Conservation (phyloP, 1,284 basidiomycete species). For the Ceratobasidium sp. region DNA sequence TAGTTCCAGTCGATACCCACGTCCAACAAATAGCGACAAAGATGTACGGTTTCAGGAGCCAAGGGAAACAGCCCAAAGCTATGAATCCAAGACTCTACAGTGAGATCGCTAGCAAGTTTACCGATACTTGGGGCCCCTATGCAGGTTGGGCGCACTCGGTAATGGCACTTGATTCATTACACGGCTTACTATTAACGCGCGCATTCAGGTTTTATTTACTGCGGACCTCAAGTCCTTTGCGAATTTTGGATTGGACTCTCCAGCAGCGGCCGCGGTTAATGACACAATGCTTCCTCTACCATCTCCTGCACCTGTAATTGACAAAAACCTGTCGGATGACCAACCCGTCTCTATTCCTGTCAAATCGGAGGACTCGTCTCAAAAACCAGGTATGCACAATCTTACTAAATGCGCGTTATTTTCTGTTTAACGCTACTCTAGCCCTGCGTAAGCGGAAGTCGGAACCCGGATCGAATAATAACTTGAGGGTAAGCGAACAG, state of each 20-base stretch:
- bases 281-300: constrained; percentile 14
- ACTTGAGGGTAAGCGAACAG: too few species aligned
- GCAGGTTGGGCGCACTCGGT: constrained; percentile 95
- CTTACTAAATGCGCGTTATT: not conserved
- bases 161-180: constrained; percentile 44
- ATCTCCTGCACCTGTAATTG: constrained; percentile 4
- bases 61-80: constrained; percentile 54
- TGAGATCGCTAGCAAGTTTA: constrained; percentile 70
- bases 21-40: constrained; percentile 85
- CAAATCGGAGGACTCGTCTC: not conserved
- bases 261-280: constrained; percentile 38
- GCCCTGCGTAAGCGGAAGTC: constrained; percentile 17
- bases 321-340: constrained; percentile 23
- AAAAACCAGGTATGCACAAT: not conserved
- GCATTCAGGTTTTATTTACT: constrained; percentile 57
- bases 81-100: constrained; percentile 83
- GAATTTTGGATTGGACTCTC: constrained; percentile 53
- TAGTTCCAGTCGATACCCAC: constrained; percentile 92
- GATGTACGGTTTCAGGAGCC: constrained; percentile 72
- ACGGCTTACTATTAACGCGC: constrained; percentile 43
- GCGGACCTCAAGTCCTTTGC: constrained; percentile 61
- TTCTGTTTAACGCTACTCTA: not conserved
- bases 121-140: constrained; percentile 75
- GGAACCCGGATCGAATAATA: not conserved
- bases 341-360: not conserved